Evolutionary conservation across 2,329 filamentous ascomycete species (phyloP).

Genomic region (Arthrinium puccinioides): DNA sequence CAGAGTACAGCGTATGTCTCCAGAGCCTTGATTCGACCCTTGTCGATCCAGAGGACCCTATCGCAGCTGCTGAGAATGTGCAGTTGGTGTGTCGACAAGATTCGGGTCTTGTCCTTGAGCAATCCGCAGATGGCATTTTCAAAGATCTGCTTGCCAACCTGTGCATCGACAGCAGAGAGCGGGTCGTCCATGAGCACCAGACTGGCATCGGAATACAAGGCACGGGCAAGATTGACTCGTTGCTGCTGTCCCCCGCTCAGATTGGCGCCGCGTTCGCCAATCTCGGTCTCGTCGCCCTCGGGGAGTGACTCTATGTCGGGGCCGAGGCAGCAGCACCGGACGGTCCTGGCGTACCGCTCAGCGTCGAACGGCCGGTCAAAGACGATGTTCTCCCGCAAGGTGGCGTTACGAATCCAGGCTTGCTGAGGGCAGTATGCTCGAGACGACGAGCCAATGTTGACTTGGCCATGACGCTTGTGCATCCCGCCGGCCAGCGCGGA

Average conservation of each 20-base stretch:
- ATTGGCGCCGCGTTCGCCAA: conserved; percentile 61
- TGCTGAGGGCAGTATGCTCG: conserved; percentile 88
- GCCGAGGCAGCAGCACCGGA: conserved; percentile 72
- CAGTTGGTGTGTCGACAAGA: conserved; percentile 76
- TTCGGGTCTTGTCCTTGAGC: conserved; percentile 72
- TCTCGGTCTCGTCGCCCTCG: conserved; percentile 73
- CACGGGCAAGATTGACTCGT: conserved; percentile 57
- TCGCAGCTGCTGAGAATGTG: conserved; percentile 60
- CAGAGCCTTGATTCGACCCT: conserved; percentile 53
- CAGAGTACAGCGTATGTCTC: conserved; percentile 61
- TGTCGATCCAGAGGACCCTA: conserved; percentile 59
- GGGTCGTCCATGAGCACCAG: conserved; percentile 26
- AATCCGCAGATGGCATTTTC: conserved; percentile 79
- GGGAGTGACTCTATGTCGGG: conserved; percentile 84
- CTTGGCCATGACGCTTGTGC: conserved; percentile 69
- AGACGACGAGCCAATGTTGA: conserved; percentile 65
- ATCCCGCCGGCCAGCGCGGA: conserved; percentile 89
- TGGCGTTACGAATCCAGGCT: conserved; percentile 89
- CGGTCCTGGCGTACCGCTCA: conserved; percentile 69
- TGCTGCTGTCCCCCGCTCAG: conserved; percentile 61
- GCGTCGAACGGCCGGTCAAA: conserved; percentile 71
- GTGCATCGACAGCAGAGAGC: conserved; percentile 28
- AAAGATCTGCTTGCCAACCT: conserved; percentile 67
- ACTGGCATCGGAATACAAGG: conserved; percentile 27
- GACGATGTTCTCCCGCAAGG: conserved; percentile 75